These are phyloP conservation scores for Helminthosporium solani DNA, from an alignment of 2,329 filamentous ascomycete species.

Conservation along the genomic window DNA sequence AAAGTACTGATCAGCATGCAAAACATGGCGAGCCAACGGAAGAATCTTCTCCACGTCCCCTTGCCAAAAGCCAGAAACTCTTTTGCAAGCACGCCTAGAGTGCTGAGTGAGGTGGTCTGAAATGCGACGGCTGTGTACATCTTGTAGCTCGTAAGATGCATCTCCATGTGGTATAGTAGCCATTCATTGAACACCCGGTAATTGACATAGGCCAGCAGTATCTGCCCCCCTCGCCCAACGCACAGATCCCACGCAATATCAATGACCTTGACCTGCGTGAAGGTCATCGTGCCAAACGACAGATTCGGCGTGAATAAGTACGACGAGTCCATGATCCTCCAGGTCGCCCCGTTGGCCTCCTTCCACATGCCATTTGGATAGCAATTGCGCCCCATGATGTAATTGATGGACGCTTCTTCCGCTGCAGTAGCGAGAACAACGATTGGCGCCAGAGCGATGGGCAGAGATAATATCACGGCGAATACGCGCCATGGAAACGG, in stretches of 20 bases:
- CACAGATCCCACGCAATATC: slow-evolving; percentile 43
- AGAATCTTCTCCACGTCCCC: slow-evolving; percentile 24
- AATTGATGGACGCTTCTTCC: slow-evolving; percentile 28
- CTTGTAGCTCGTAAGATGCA: slow-evolving; percentile 32
- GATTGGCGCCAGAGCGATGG: slow-evolving; percentile 26
- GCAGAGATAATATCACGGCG: slow-evolving; percentile 17
- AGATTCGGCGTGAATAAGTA: slow-evolving; percentile 39
- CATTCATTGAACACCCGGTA: slow-evolving; percentile 43
- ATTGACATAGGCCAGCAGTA: slow-evolving; percentile 35
- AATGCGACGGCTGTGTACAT: slow-evolving; percentile 32
- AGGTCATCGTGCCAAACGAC: slow-evolving; percentile 33
- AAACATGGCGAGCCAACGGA: slow-evolving; percentile 36
- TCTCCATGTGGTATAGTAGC: slow-evolving; percentile 39
- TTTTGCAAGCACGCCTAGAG: slow-evolving; percentile 33
- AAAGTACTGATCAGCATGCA: slow-evolving; percentile 33
- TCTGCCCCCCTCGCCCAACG: slow-evolving; percentile 39
- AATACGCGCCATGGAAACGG: slow-evolving; percentile 27
- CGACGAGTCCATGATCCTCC: slow-evolving; percentile 37
- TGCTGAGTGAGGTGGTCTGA: slow-evolving; percentile 29
- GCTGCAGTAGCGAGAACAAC: slow-evolving; percentile 29
- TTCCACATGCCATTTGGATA: slow-evolving; percentile 38
- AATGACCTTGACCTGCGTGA: slow-evolving; percentile 41
- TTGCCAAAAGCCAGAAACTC: slow-evolving; percentile 29
- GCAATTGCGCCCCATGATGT: slow-evolving; percentile 28
- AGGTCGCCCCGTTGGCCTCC: slow-evolving; percentile 28